These are phyloP conservation scores for Chloridella minuta DNA, from an alignment of 352 stramenopile genomes.

Conservation along the genomic window DNA sequence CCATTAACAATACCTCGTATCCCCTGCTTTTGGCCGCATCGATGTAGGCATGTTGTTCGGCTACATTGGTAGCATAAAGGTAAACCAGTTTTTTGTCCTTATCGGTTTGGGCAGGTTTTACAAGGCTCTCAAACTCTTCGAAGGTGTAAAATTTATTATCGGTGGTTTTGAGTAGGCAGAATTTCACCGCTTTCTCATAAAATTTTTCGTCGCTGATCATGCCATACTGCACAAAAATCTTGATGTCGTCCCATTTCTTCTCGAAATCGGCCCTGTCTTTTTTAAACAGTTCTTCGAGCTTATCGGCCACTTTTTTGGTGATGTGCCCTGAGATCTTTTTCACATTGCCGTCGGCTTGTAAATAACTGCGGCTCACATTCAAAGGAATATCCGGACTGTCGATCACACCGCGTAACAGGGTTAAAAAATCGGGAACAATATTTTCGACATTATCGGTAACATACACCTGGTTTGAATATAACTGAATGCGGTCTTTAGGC, in stretches of 20 bases:
- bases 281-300: neutral
- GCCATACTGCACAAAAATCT: neutral
- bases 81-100: slow-evolving; percentile 3
- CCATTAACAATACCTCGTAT: neutral
- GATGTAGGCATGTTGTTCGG: neutral
- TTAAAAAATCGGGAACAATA: neutral
- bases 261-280: neutral
- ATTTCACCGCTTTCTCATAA: neutral
- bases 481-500: neutral
- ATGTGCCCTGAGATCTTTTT: neutral
- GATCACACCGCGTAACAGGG: neutral
- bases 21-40: neutral
- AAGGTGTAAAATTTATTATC: neutral
- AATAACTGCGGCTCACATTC: neutral
- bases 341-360: neutral
- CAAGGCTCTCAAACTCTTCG: neutral
- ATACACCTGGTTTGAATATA: neutral
- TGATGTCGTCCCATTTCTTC: neutral
- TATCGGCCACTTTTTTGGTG: neutral
- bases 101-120: neutral
- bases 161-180: neutral
- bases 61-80: neutral
- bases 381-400: neutral
- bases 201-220: neutral
- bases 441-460: neutral